Conservation (phyloP, 805 yeast genomes). For the Saccharomycopsis capsularis region DNA sequence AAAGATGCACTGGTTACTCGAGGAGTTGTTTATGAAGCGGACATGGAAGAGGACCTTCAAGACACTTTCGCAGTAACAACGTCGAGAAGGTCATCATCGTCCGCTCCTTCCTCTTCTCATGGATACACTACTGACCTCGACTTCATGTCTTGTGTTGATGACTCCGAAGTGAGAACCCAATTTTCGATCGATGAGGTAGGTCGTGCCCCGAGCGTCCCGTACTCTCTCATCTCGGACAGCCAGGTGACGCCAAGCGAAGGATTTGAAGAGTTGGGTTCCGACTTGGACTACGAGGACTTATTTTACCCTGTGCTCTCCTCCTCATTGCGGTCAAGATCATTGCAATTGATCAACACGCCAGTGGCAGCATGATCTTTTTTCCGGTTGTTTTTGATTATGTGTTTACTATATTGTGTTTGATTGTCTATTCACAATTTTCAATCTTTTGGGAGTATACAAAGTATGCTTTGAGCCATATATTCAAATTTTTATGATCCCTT, state of each 20-base stretch:
- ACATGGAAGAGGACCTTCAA: neutral
- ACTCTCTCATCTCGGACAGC: slow-evolving; percentile 4
- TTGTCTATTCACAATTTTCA: no score
- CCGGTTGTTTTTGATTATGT: no score
- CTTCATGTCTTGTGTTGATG: neutral
- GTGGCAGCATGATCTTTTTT: neutral
- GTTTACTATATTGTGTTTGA: no score
- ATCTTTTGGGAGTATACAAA: no score
- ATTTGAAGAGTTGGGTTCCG: neutral
- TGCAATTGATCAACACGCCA: neutral
- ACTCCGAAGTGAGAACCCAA: neutral
- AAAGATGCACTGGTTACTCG: slow-evolving; percentile 52
- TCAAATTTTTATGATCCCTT: no score
- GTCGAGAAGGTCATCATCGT: neutral
- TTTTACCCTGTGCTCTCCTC: slow-evolving; percentile 12
- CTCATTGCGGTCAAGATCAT: neutral
- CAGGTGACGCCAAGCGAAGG: slow-evolving; percentile 2
- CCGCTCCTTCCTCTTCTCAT: neutral
- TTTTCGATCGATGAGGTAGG: neutral
- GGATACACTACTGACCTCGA: neutral
- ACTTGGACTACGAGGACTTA: neutral
- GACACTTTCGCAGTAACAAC: no score
- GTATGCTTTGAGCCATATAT: no score
- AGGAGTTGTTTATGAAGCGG: slow-evolving; percentile 45
- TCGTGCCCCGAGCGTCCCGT: neutral